Conservation (phyloP, 163 green algal genomes). For the Trebouxia gelatinosa region DNA sequence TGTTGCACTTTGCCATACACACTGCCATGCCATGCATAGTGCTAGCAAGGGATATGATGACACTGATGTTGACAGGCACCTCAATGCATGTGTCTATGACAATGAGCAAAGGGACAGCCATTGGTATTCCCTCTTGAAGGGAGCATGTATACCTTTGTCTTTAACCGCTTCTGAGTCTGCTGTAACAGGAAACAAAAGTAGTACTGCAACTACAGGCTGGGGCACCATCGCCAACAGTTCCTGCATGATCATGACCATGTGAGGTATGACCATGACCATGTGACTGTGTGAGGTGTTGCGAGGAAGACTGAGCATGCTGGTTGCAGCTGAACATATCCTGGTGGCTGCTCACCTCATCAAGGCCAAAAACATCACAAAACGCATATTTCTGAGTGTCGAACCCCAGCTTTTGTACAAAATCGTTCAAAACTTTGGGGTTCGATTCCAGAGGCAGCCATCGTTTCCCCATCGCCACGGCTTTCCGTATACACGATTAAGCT, state of each 20-base stretch:
- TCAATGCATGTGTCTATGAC: too few species aligned
- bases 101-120: too few species aligned
- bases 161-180: slow-evolving; percentile 58
- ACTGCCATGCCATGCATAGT: too few species aligned
- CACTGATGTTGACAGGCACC: too few species aligned
- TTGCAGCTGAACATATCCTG: neutral
- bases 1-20: too few species aligned
- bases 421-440: slow-evolving; percentile 88
- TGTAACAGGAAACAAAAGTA: slow-evolving; percentile 94
- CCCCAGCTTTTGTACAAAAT: slow-evolving; percentile 61
- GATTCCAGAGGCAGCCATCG: slow-evolving; percentile 88
- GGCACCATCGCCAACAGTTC: slow-evolving; percentile 95
- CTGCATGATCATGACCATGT: slow-evolving; percentile 48
- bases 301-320: neutral
- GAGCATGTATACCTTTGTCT: slow-evolving; percentile 35
- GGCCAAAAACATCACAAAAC: slow-evolving; percentile 90
- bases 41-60: too few species aligned
- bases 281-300: too few species aligned
- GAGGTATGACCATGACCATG: neutral
- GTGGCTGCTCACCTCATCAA: slow-evolving; percentile 81
- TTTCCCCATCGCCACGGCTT: slow-evolving; percentile 43
- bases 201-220: slow-evolving; percentile 78
- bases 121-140: too few species aligned
- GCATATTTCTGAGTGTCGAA: slow-evolving; percentile 52
- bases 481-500: neutral